Conservation (phyloP, 2,329 filamentous ascomycete genomes). For the Fusarium graminum region DNA sequence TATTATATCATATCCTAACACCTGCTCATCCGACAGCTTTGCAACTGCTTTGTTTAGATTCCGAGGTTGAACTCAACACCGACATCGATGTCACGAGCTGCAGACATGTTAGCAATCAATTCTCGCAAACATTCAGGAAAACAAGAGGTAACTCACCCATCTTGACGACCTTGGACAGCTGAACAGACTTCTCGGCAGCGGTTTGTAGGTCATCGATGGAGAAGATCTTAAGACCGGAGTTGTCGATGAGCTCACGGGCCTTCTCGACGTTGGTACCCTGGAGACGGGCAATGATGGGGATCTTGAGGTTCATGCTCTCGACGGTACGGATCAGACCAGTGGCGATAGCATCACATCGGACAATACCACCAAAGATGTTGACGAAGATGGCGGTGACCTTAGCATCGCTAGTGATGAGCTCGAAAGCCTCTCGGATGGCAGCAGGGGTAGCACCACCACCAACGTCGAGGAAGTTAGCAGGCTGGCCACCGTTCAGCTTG, state of each 20-base stretch:
- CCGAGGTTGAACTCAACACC: constrained; percentile 95
- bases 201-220: constrained; percentile 98
- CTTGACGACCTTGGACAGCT: constrained; percentile 99
- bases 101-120: constrained; percentile 38
- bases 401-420: constrained; percentile 97
- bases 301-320: constrained; percentile 93
- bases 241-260: constrained; percentile 93
- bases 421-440: constrained; percentile 97
- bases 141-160: constrained; percentile 74
- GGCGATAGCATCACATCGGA: constrained; percentile 97
- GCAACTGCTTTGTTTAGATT: constrained; percentile 73
- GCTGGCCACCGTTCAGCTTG: constrained; percentile 96
- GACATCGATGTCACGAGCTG: constrained; percentile 95
- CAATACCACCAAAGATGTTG: constrained; percentile 99
- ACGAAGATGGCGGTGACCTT: constrained; percentile 99
- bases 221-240: constrained; percentile 99
- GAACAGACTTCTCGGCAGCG: constrained; percentile 97
- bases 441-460: constrained; percentile 96
- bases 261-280: constrained; percentile 99
- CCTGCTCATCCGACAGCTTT: constrained; percentile 31
- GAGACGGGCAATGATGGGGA: constrained; percentile 95
- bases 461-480: constrained; percentile 99
- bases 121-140: not conserved
- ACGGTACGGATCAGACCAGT: constrained; percentile 96
- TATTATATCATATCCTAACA: constrained; percentile 49